Conservation (phyloP, 108 stramenopile species). For the Cyclotella atomus region DNA sequence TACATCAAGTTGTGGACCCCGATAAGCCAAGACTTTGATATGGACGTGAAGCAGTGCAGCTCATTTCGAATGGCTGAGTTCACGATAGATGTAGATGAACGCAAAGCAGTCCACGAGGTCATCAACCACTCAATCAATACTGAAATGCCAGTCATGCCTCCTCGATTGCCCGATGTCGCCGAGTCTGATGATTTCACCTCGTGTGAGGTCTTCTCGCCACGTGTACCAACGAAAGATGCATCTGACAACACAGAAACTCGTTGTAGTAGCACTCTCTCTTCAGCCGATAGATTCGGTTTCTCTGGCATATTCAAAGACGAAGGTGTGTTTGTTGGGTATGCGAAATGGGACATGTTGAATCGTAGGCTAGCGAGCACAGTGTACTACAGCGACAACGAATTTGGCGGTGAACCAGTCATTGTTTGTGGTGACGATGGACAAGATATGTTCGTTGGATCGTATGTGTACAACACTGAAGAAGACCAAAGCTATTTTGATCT, state of each 20-base stretch:
- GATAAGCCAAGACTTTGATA: constrained; percentile 29
- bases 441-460: constrained; percentile 42
- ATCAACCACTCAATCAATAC: constrained; percentile 44
- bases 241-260: background rate
- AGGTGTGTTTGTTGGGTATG: constrained; percentile 43
- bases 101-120: constrained; percentile 13
- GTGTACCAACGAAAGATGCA: background rate
- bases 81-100: constrained; percentile 23
- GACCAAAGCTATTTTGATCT: constrained; percentile 39
- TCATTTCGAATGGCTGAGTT: constrained; percentile 51
- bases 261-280: constrained; percentile 31
- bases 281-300: constrained; percentile 35
- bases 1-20: constrained; percentile 51
- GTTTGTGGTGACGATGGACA: constrained; percentile 21
- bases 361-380: constrained; percentile 37
- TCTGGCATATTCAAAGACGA: constrained; percentile 31
- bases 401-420: constrained; percentile 43
- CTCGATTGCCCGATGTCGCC: background rate
- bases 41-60: constrained; percentile 43
- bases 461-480: constrained; percentile 30
- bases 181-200: constrained; percentile 1
- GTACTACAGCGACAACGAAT: constrained; percentile 35
- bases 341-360: constrained; percentile 44
- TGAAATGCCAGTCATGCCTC: constrained; percentile 46
- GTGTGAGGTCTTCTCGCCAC: background rate